These are phyloP conservation scores for Acacia melanoxylon DNA, from an alignment of 306 rosid genomes.

Conservation along the genomic window DNA sequence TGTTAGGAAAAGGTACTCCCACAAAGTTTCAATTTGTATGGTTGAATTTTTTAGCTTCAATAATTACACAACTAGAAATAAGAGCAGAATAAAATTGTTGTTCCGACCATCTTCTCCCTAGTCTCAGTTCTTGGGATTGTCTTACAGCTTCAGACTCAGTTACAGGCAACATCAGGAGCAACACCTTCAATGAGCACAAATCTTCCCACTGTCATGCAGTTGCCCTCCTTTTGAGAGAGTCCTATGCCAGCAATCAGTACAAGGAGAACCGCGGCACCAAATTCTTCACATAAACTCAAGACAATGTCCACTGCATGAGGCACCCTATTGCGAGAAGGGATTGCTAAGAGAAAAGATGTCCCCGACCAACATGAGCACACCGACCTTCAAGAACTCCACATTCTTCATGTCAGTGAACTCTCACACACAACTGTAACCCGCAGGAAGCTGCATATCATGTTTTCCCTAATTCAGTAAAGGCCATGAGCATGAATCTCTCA, in stretches of 20 bases:
- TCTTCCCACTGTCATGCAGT: background rate
- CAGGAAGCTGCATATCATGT: background rate
- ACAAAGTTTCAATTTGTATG: background rate
- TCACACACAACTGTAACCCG: background rate
- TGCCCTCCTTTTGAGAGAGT: background rate
- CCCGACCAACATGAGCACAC: background rate
- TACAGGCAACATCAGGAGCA: background rate
- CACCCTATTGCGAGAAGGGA: background rate
- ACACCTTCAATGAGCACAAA: background rate
- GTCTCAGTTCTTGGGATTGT: conserved; percentile 19
- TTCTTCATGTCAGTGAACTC: conserved; percentile 1
- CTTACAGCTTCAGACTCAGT: background rate
- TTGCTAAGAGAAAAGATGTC: background rate
- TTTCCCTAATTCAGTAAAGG: background rate
- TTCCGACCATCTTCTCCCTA: background rate
- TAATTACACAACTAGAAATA: background rate
- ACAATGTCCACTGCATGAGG: background rate
- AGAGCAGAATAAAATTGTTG: conserved; percentile 9
- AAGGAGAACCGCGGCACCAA: background rate
- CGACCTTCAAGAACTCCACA: background rate
- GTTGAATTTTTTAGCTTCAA: conserved; percentile 13
- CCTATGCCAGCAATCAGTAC: background rate
- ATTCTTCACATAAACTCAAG: conserved; percentile 5
- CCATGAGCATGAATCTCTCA: background rate
- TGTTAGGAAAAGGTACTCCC: background rate